phyloP scores from a whole-genome alignment of 2,329 filamentous ascomycete species.

The Setomelanomma holmii region DNA sequence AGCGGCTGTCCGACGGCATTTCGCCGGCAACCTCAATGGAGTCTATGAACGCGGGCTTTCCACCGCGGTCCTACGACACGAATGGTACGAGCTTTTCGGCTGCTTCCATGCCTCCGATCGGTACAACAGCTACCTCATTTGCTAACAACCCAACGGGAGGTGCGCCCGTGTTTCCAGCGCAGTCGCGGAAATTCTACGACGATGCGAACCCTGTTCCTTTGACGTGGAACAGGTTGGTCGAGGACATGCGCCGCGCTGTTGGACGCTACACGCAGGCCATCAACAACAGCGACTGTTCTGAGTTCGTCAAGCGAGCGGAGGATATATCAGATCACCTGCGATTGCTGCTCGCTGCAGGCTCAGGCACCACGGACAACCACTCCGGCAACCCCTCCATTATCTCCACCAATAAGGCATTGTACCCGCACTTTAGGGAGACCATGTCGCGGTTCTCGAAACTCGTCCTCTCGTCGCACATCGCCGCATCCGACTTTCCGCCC shows the following conservation, averaged over 20 bases:
- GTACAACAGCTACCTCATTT: conserved; percentile 63
- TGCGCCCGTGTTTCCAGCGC: conserved; percentile 55
- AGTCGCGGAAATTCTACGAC: conserved; percentile 88
- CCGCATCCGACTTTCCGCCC: conserved; percentile 93
- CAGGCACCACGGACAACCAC: conserved; percentile 97
- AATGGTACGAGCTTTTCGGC: conserved; percentile 55
- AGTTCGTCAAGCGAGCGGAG: conserved; percentile 94
- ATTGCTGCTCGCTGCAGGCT: conserved; percentile 91
- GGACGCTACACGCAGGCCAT: conserved; percentile 92
- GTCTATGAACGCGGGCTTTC: conserved; percentile 77
- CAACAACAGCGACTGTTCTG: conserved; percentile 78
- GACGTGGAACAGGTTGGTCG: conserved; percentile 87
- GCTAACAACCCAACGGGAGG: conserved; percentile 56
- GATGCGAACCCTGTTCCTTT: conserved; percentile 80
- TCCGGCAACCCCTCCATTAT: conserved; percentile 99
- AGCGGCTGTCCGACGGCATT: conserved; percentile 71
- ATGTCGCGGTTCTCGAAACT: conserved; percentile 99
- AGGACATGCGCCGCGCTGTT: conserved; percentile 91
- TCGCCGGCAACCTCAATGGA: conserved; percentile 92
- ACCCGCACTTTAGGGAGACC: conserved; percentile 97
- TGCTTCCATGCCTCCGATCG: conserved; percentile 55
- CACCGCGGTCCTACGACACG: conserved; percentile 58
- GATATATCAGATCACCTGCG: conserved; percentile 97
- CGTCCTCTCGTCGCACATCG: conserved; percentile 96
- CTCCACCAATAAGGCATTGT: conserved; percentile 94